Evolutionary conservation across 176 grass and related monocot species (phyloP).

Genomic region (Cenchrus purpureus): DNA sequence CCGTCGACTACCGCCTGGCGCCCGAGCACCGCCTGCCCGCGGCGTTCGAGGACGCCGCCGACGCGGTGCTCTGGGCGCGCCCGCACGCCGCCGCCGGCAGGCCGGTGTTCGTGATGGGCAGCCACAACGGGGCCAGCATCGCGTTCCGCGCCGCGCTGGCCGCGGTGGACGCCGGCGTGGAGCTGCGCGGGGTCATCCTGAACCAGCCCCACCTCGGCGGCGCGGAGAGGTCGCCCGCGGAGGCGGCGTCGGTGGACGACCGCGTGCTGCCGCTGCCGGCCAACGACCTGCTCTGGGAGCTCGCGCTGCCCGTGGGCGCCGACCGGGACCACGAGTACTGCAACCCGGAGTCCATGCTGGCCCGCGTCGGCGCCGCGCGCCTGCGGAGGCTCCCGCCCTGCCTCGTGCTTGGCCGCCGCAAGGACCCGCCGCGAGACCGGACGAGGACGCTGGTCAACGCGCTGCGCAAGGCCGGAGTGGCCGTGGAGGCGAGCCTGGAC

Average conservation of each 20-base stretch:
- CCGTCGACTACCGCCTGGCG: constrained; percentile 86
- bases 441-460: constrained; percentile 62
- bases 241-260: constrained; percentile 59
- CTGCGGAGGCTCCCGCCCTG: constrained; percentile 65
- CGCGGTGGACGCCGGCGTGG: constrained; percentile 41
- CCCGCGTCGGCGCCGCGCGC: constrained; percentile 30
- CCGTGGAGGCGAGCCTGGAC: constrained; percentile 53
- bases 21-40: constrained; percentile 88
- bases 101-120: constrained; percentile 75
- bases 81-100: constrained; percentile 47
- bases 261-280: constrained; percentile 67
- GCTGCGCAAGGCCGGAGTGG: constrained; percentile 55
- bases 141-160: constrained; percentile 70
- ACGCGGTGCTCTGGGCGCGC: constrained; percentile 61
- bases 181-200: constrained; percentile 64
- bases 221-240: constrained; percentile 61
- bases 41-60: constrained; percentile 78
- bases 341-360: constrained; percentile 59
- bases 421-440: constrained; percentile 76
- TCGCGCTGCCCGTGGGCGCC: constrained; percentile 66
- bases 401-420: constrained; percentile 63
- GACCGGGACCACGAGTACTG: constrained; percentile 86
- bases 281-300: constrained; percentile 89
- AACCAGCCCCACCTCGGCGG: constrained; percentile 82
- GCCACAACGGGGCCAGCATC: constrained; percentile 75